phyloP scores from a whole-genome alignment of 2,329 filamentous ascomycete genomes.

The Exophiala calicioides region DNA sequence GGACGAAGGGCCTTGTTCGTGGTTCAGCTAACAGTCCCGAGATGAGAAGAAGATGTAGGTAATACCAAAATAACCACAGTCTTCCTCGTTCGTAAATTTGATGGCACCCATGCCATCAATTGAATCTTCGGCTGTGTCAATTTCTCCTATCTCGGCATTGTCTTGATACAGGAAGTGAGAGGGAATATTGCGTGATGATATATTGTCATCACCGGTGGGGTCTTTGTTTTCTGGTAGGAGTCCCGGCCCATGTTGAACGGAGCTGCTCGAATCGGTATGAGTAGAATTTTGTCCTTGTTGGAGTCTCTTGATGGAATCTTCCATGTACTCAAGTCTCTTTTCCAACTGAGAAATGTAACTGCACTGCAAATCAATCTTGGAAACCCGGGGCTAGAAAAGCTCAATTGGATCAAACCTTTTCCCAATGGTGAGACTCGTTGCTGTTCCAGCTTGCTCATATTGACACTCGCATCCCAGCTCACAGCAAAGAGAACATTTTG shows the following conservation, averaged over 20 bases:
- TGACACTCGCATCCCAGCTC: slow-evolving; percentile 22
- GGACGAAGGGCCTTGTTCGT: slow-evolving; percentile 40
- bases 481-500: slow-evolving; percentile 22
- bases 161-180: neutral
- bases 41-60: neutral
- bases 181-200: neutral
- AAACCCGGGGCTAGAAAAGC: no score
- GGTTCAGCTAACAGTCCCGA: neutral
- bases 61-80: slow-evolving; percentile 39
- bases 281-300: slow-evolving; percentile 12
- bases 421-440: slow-evolving; percentile 20
- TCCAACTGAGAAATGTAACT: slow-evolving; percentile 24
- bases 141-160: slow-evolving; percentile 9
- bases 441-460: slow-evolving; percentile 22
- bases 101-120: slow-evolving; percentile 38
- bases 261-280: neutral
- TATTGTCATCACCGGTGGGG: neutral
- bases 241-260: neutral
- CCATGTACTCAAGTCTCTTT: slow-evolving; percentile 19
- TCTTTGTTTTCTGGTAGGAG: neutral
- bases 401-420: slow-evolving; percentile 20
- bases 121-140: slow-evolving; percentile 21
- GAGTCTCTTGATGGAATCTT: slow-evolving; percentile 13
- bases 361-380: no score
- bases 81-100: slow-evolving; percentile 36